Evolutionary conservation across 371 early-diverging fungal genomes (phyloP).

Genomic region (Syncephalastrum racemosum): DNA sequence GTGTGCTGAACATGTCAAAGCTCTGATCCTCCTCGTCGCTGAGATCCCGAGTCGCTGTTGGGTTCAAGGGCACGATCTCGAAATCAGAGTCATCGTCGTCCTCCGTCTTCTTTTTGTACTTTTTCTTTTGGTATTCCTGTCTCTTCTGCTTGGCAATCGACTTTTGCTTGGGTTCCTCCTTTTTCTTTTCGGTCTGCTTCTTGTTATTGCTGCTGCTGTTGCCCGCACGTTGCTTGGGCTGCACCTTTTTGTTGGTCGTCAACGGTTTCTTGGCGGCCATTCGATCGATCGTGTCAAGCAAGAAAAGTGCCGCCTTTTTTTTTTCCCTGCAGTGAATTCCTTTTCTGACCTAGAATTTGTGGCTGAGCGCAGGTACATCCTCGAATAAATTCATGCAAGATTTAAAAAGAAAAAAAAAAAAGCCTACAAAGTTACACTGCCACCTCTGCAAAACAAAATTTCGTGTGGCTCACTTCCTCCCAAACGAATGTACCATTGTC

Average conservation of each 20-base stretch:
- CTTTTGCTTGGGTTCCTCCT: conserved; percentile 10
- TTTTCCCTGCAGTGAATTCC: conserved; percentile 1
- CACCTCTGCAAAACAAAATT: no score
- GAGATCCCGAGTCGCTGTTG: neutral
- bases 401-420: no score
- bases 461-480: no score
- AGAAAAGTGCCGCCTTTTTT: conserved; percentile 1
- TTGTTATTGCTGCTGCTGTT: neutral
- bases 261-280: conserved; percentile 20
- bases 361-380: no score
- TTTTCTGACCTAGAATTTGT: no score
- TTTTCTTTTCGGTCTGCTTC: neutral
- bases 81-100: conserved; percentile 27
- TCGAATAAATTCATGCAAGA: no score
- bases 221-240: neutral
- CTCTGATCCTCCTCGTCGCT: conserved; percentile 27
- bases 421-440: no score
- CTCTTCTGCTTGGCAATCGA: conserved; percentile 34
- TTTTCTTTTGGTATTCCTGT: conserved; percentile 35
- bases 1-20: conserved; percentile 41
- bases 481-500: no score
- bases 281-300: conserved; percentile 4
- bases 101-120: conserved; percentile 30
- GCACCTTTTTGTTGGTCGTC: conserved; percentile 10
- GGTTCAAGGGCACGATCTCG: conserved; percentile 14